Base-by-base conservation (phyloP, 345 rosid genomes). In the Lagerstroemia speciosa region DNA sequence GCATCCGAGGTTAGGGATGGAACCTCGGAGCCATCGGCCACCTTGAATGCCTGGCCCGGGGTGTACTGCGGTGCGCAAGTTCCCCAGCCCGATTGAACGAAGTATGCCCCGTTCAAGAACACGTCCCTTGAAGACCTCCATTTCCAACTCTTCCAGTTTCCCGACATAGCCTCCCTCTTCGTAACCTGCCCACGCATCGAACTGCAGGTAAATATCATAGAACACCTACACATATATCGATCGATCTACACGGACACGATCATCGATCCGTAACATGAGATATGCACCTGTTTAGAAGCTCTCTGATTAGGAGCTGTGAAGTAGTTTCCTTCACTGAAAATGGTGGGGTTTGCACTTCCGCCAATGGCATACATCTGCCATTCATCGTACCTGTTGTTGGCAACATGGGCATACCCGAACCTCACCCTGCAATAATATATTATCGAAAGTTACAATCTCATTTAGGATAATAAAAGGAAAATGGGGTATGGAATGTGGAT, bases 321-420 rank as follows among this genome's bases (percentile, higher is more conserved):
- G 77, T 91, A 83, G 81, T 91, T 91, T 19, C 94, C 98, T 79
- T 93, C 93, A 61, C 98, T 93, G 68, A 85, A 83, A 65, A 91
- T 93, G 68, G 97, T 91, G 12, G 98, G 98, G 70, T 88, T 72
- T 24, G 96, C 92, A 64, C 97, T 91, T 31, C 97, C 98, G 65
- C 97, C 98, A 27, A 93, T 86, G 52, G 96, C 93, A 75, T 91
- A 93, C 97, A 93, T 93, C 73, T 74, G 77, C 98, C 98, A 93
- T 66, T 87, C 84, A 67, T 91, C 92, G 66, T 93, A 93, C 34
- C 87, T 83, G 69, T 91, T 93, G 89, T 93, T 93, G 26, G 91
- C 97, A 66, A 89, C 97, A 75, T 93, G 98, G 69, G 94, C 91
- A 41, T 89, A 93, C 15, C 98, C 97, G 7, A 81, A 19, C 74